Conservation (phyloP, 2,329 filamentous ascomycete genomes). For the Cryphonectria carpinicola region DNA sequence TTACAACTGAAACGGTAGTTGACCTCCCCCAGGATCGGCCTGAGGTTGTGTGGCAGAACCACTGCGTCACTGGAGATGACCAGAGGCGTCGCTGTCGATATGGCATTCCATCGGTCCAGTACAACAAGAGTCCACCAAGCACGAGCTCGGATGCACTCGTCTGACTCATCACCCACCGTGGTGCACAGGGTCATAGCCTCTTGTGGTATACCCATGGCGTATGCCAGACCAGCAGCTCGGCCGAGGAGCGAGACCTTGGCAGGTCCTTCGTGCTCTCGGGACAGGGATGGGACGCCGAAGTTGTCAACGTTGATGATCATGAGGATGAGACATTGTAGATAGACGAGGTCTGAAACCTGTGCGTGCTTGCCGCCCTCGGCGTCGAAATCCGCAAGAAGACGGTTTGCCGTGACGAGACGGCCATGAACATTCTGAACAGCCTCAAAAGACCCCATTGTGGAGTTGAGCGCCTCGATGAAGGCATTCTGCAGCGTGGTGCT, state of each 20-base stretch:
- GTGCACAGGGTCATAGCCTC: constrained; percentile 44
- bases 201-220: constrained; percentile 57
- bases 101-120: constrained; percentile 74
- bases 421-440: constrained; percentile 39
- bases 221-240: constrained; percentile 67
- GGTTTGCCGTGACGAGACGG: constrained; percentile 49
- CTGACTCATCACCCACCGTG: constrained; percentile 59
- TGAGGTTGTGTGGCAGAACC: constrained; percentile 63
- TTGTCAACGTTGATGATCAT: constrained; percentile 69
- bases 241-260: constrained; percentile 62
- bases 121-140: constrained; percentile 75
- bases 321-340: constrained; percentile 69
- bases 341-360: constrained; percentile 54
- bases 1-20: constrained; percentile 69
- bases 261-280: constrained; percentile 48
- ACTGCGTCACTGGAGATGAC: constrained; percentile 66
- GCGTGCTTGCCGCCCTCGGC: constrained; percentile 44
- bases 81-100: constrained; percentile 65
- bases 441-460: constrained; percentile 59
- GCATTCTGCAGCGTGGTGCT: constrained; percentile 62
- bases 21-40: constrained; percentile 62
- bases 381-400: constrained; percentile 58
- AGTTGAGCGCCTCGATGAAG: constrained; percentile 66
- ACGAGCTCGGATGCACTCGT: constrained; percentile 64
- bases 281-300: constrained; percentile 47